Conservation (phyloP, 2,329 filamentous ascomycete genomes). For the Penicillium sp. region DNA sequence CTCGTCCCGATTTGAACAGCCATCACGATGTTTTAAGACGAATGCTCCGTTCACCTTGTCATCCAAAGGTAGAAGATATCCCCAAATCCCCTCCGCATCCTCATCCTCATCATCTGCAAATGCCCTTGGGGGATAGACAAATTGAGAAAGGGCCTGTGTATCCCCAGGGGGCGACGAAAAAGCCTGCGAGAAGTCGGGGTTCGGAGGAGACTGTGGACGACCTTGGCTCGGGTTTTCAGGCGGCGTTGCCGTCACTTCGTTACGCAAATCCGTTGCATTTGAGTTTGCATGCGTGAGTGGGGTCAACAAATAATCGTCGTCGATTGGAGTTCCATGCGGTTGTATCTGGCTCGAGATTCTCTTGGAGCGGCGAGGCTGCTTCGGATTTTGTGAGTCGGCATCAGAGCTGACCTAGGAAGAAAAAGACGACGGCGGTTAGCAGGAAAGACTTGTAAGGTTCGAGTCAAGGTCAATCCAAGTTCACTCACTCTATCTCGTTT, state of each 20-base stretch:
- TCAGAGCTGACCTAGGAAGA: slow-evolving; percentile 57
- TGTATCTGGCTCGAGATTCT: slow-evolving; percentile 58
- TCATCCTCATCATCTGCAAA: slow-evolving; percentile 80
- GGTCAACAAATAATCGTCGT: slow-evolving; percentile 68
- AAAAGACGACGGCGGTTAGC: slow-evolving; percentile 9
- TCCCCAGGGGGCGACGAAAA: slow-evolving; percentile 64
- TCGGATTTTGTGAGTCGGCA: slow-evolving; percentile 58
- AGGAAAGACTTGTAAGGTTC: too few species aligned
- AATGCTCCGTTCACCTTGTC: slow-evolving; percentile 61
- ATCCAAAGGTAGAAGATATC: slow-evolving; percentile 81
- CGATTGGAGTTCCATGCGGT: slow-evolving; percentile 54
- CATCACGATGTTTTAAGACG: slow-evolving; percentile 67
- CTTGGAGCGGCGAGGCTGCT: slow-evolving; percentile 77
- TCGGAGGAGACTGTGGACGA: slow-evolving; percentile 41
- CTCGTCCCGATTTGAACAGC: slow-evolving; percentile 53
- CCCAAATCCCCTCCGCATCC: slow-evolving; percentile 82
- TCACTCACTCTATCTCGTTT: slow-evolving; percentile 68
- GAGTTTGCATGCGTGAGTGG: slow-evolving; percentile 67
- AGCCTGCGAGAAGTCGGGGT: slow-evolving; percentile 33
- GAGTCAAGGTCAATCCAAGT: slow-evolving; percentile 14
- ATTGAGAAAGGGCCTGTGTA: slow-evolving; percentile 76
- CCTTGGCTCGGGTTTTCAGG: slow-evolving; percentile 55
- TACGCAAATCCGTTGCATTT: slow-evolving; percentile 55
- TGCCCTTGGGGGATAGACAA: slow-evolving; percentile 63
- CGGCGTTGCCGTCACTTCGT: slow-evolving; percentile 67